Conservation (phyloP, 306 rosid species). For the Alnus glutinosa region DNA sequence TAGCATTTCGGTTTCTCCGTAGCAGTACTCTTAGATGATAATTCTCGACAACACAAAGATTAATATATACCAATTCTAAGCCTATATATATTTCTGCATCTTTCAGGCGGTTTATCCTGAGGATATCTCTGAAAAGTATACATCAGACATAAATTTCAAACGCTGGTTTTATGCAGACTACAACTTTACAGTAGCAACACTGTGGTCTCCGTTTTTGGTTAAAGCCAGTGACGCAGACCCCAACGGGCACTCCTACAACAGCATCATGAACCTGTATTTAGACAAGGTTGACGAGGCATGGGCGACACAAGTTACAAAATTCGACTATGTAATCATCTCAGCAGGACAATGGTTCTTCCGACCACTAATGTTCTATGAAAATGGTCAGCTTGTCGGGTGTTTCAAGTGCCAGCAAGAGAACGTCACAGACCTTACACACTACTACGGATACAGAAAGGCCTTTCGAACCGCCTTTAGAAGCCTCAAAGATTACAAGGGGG, state of each 20-base stretch:
- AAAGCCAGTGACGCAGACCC: constrained; percentile 47
- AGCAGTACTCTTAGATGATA: too few species aligned
- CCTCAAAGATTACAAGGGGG: constrained; percentile 55
- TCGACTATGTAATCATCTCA: constrained; percentile 75
- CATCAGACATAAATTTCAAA: constrained; percentile 46
- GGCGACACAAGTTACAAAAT: constrained; percentile 47
- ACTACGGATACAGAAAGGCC: constrained; percentile 64
- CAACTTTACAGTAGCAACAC: constrained; percentile 64
- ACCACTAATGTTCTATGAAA: constrained; percentile 53
- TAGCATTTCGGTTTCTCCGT: too few species aligned
- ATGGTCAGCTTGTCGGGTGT: constrained; percentile 59
- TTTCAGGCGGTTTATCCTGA: constrained; percentile 67
- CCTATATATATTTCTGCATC: neutral
- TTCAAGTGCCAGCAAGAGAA: constrained; percentile 47
- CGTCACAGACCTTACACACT: constrained; percentile 35
- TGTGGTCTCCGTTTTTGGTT: constrained; percentile 84
- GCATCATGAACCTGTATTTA: constrained; percentile 60
- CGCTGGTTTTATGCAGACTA: constrained; percentile 54
- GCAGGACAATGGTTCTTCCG: constrained; percentile 95
- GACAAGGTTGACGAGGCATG: constrained; percentile 69
- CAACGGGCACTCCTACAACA: constrained; percentile 41
- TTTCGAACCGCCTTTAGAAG: constrained; percentile 59
- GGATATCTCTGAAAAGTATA: constrained; percentile 46
- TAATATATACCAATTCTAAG: neutral
- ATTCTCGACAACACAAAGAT: neutral